These are phyloP conservation scores for Leptographium radiaticola DNA, from an alignment of 2,329 filamentous ascomycete genomes.

Conservation along the genomic window DNA sequence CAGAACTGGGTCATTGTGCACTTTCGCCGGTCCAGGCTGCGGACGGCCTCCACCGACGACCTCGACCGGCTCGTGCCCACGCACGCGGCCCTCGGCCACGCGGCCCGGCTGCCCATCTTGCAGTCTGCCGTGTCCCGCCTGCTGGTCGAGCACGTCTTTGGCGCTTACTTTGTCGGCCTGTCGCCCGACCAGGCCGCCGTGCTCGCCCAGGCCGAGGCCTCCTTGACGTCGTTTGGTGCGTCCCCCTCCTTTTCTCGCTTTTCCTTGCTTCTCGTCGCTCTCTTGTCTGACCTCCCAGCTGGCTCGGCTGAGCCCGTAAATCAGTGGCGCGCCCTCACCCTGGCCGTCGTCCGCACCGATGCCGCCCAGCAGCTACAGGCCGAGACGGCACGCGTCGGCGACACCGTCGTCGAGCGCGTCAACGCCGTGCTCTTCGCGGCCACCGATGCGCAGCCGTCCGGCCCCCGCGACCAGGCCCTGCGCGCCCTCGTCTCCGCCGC, in stretches of 20 bases:
- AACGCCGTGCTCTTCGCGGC: constrained; percentile 18
- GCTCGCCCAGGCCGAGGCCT: constrained; percentile 34
- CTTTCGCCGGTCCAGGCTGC: constrained; percentile 49
- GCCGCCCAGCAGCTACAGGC: constrained; percentile 30
- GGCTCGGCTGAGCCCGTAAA: constrained; percentile 31
- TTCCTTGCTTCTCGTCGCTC: neutral
- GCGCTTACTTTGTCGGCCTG: constrained; percentile 50
- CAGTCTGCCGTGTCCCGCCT: constrained; percentile 49
- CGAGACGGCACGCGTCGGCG: constrained; percentile 29
- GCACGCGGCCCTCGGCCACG: constrained; percentile 39
- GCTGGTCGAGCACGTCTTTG: constrained; percentile 48
- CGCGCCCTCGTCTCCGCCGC: constrained; percentile 37
- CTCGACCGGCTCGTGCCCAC: constrained; percentile 39
- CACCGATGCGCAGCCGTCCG: neutral
- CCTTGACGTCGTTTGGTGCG: constrained; percentile 29
- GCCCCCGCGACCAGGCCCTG: constrained; percentile 37
- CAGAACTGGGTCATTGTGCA: constrained; percentile 65
- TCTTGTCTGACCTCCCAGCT: constrained; percentile 1
- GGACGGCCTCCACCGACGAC: constrained; percentile 22
- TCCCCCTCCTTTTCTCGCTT: neutral
- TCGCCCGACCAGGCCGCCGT: constrained; percentile 37
- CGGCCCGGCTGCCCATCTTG: constrained; percentile 45
- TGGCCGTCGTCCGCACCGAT: constrained; percentile 44
- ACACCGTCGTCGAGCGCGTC: constrained; percentile 30
- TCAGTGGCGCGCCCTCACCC: constrained; percentile 53